These are phyloP conservation scores for Coriaria nepalensis DNA, from an alignment of 306 rosid species.

Conservation along the genomic window DNA sequence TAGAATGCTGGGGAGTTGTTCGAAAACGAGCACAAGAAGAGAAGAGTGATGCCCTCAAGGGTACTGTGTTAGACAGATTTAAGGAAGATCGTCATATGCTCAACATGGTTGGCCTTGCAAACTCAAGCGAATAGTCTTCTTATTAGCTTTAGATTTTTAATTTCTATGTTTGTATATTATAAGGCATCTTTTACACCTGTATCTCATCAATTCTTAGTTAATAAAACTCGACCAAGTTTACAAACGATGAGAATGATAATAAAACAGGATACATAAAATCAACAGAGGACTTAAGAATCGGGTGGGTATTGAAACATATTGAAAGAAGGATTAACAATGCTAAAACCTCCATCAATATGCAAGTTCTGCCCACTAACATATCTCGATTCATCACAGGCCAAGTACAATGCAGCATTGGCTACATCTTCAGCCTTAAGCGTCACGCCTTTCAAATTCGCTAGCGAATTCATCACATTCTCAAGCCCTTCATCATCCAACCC, in stretches of 20 bases:
- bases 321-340: slow-evolving; percentile 45
- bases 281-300: too few species aligned
- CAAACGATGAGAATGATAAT: too few species aligned
- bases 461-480: slow-evolving; percentile 23
- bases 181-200: too few species aligned
- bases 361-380: slow-evolving; percentile 78
- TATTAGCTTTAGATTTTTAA: too few species aligned
- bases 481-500: slow-evolving; percentile 29
- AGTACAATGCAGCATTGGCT: slow-evolving; percentile 66
- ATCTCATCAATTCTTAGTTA: too few species aligned
- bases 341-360: slow-evolving; percentile 57
- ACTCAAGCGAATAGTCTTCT: slow-evolving; percentile 62
- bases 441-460: slow-evolving; percentile 48
- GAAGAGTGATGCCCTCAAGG: slow-evolving; percentile 27
- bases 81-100: slow-evolving; percentile 74
- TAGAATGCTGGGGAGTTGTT: slow-evolving; percentile 89
- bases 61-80: slow-evolving; percentile 53
- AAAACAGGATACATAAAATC: too few species aligned
- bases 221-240: too few species aligned
- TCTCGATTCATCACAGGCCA: slow-evolving; percentile 59
- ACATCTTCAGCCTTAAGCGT: slow-evolving; percentile 54
- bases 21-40: slow-evolving; percentile 24
- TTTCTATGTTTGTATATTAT: too few species aligned
- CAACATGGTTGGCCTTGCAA: slow-evolving; percentile 86
- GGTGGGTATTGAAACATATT: slow-evolving; percentile 34